Conservation (phyloP, 1,139 yeast species). For the Candida sanyaensis region DNA sequence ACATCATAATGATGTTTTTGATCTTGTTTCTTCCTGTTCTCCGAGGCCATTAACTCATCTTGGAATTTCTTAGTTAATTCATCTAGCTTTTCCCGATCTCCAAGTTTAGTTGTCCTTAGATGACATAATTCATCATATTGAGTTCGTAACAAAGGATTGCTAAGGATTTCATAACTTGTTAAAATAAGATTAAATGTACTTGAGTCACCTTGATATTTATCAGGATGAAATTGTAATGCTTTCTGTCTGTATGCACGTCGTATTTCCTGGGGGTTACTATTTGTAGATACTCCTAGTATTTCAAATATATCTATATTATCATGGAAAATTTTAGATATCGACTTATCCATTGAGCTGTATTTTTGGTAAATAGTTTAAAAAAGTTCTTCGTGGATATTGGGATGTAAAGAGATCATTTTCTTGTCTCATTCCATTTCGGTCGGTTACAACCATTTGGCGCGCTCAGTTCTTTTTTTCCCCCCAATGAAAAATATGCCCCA, state of each 20-base stretch:
- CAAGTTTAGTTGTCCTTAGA: constrained; percentile 16
- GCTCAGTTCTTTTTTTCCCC: no score
- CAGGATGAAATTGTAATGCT: constrained; percentile 77
- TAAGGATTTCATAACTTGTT: constrained; percentile 42
- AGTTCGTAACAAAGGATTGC: constrained; percentile 25
- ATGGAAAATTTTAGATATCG: constrained; percentile 23
- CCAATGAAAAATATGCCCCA: no score
- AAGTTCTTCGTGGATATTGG: neutral
- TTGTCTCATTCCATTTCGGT: no score
- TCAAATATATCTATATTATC: constrained; percentile 38
- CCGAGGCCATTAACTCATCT: constrained; percentile 35
- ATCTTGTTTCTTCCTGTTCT: constrained; percentile 16
- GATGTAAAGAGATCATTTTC: neutral
- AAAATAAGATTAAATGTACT: constrained; percentile 40
- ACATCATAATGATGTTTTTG: constrained; percentile 17
- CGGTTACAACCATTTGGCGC: no score
- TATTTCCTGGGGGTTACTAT: constrained; percentile 54
- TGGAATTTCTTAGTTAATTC: constrained; percentile 34
- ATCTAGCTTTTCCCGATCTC: constrained; percentile 19
- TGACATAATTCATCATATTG: constrained; percentile 38
- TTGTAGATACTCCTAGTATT: constrained; percentile 27
- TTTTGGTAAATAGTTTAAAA: neutral
- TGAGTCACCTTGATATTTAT: constrained; percentile 43
- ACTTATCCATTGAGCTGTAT: constrained; percentile 15
- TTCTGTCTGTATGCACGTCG: constrained; percentile 81